A percentile compares a stretch with the other conserved stretches of the same genome.
These are phyloP conservation scores for Takakia lepidozioides DNA, from an alignment of 225 moss, liverwort and hornwort species.

Conservation along the genomic window DNA sequence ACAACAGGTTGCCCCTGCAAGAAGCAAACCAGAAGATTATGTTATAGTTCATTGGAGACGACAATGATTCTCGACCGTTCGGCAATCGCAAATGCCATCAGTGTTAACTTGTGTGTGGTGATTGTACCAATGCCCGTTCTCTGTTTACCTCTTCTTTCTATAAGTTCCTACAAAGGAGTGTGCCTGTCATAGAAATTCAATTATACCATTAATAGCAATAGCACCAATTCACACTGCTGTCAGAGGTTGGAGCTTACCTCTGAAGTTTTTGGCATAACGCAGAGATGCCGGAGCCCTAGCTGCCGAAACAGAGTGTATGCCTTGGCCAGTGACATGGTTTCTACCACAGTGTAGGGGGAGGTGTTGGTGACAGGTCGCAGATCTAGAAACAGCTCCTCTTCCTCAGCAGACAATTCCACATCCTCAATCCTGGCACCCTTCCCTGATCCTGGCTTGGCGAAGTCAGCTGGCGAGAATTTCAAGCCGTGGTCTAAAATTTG, in stretches of 20 bases:
- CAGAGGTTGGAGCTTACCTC: background rate
- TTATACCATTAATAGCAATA: too few relatives aligned
- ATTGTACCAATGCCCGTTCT: too few relatives aligned
- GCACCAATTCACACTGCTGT: background rate
- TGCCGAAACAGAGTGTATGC: constrained; percentile 48
- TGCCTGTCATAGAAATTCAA: too few relatives aligned
- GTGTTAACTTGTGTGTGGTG: too few relatives aligned
- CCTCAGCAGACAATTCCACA: constrained; percentile 13
- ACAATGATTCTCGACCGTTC: background rate
- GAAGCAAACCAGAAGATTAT: background rate
- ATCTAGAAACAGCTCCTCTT: constrained; percentile 30
- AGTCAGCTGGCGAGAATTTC: constrained; percentile 16
- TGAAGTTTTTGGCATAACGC: constrained; percentile 23
- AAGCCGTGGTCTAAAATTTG: constrained; percentile 1
- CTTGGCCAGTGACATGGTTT: constrained; percentile 44
- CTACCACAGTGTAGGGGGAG: constrained; percentile 46
- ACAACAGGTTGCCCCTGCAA: constrained; percentile 29
- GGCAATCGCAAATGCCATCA: too few relatives aligned
- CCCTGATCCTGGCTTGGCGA: constrained; percentile 35
- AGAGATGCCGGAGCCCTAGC: constrained; percentile 43
- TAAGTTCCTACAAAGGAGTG: too few relatives aligned
- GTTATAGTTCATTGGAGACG: background rate
- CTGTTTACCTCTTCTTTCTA: too few relatives aligned
- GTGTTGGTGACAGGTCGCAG: constrained; percentile 36
- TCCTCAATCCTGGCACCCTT: constrained; percentile 10